A percentile compares a stretch with the other conserved stretches of the same genome.
Conservation (phyloP, 1,139 yeast species). For the Candida smagusa region DNA sequence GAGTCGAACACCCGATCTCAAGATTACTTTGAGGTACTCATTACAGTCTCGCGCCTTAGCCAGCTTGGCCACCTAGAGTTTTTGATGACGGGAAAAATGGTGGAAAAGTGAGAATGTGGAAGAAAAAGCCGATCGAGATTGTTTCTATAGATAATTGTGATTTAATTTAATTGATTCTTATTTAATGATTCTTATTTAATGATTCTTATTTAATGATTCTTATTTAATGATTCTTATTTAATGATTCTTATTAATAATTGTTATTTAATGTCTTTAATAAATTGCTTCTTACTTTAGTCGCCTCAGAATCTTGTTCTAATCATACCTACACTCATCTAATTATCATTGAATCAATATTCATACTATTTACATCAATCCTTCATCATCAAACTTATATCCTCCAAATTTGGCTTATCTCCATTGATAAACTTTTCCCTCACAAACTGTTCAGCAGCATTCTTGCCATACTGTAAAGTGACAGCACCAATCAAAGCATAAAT, state of each 20-base stretch:
- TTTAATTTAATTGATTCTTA: too few relatives aligned
- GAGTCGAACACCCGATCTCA: conserved; percentile 86
- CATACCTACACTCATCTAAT: not conserved
- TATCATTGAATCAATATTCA: not conserved
- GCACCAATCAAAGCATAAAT: conserved; percentile 81
- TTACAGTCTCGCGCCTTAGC: conserved; percentile 84
- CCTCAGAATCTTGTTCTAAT: too few relatives aligned
- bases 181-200: too few relatives aligned
- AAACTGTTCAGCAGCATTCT: conserved; percentile 51
- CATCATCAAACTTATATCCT: conserved; percentile 19
- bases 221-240: too few relatives aligned
- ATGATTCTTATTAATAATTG: too few relatives aligned
- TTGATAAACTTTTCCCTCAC: conserved; percentile 45
- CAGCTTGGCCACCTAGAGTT: conserved; percentile 75
- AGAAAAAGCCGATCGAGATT: too few relatives aligned
- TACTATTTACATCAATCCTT: conserved; percentile 10
- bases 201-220: too few relatives aligned
- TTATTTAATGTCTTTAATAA: too few relatives aligned
- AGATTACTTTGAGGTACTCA: conserved; percentile 51
- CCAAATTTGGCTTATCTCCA: conserved; percentile 14
- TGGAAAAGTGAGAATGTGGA: too few relatives aligned
- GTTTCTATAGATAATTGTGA: too few relatives aligned
- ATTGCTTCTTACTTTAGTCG: too few relatives aligned
- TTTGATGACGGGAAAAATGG: too few relatives aligned
- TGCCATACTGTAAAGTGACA: conserved; percentile 67